These are phyloP conservation scores for Ophiosphaerella korrae DNA, from an alignment of 2,329 filamentous ascomycete genomes.

Conservation along the genomic window DNA sequence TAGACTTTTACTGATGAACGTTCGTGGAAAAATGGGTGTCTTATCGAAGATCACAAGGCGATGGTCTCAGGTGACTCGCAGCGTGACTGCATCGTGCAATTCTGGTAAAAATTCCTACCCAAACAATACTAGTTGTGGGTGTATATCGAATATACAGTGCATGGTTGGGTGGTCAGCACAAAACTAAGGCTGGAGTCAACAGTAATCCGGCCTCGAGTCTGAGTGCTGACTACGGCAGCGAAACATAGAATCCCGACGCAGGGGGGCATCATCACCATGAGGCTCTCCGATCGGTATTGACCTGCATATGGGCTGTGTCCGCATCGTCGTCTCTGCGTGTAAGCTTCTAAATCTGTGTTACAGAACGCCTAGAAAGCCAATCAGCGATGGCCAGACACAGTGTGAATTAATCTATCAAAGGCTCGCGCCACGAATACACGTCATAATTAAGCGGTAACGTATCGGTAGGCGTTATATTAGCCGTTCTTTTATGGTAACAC, in stretches of 20 bases:
- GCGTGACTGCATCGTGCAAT: background rate
- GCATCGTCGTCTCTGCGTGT: background rate
- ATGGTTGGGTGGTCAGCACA: background rate
- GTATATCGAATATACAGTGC: background rate
- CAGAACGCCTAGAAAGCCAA: background rate
- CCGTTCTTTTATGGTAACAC: conserved; percentile 12
- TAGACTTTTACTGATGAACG: too few species aligned
- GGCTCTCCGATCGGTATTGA: conserved; percentile 10
- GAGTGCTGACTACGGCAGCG: background rate
- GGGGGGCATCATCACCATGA: conserved; percentile 1
- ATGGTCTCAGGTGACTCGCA: too few species aligned
- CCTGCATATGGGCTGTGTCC: background rate
- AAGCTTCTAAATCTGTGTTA: background rate
- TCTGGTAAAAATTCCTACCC: background rate
- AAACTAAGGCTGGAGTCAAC: background rate
- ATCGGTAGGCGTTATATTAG: conserved; percentile 6
- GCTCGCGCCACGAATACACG: conserved; percentile 3
- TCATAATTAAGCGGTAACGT: conserved; percentile 4
- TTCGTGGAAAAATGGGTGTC: too few species aligned
- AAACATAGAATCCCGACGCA: conserved; percentile 6
- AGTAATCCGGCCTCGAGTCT: background rate
- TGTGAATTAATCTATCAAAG: conserved; percentile 1
- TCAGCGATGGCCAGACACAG: background rate
- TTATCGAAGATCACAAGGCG: too few species aligned
- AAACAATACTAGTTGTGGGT: background rate